Percentiles rank a stretch among this genome's conserved stretches.
Evolutionary conservation across 202 grass and related monocot genomes (phyloP).

Genomic region (Dendrocalamus latiflorus): DNA sequence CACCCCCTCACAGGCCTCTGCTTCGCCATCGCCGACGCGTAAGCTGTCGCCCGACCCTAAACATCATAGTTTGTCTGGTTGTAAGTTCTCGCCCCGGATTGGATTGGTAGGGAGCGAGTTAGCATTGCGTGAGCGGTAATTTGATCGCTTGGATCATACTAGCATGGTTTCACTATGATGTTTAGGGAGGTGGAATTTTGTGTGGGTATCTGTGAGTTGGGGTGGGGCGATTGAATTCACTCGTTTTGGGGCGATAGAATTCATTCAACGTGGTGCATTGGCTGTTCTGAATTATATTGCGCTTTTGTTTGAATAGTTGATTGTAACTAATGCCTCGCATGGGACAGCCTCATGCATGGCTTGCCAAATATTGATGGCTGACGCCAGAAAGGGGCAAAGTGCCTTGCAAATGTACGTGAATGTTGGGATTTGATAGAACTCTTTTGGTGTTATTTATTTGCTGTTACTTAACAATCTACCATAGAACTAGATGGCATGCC

Average conservation of each 20-base stretch:
- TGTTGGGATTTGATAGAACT: not conserved
- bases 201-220: not conserved
- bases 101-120: not conserved
- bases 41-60: conserved; percentile 25
- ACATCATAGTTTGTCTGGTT: not conserved
- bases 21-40: conserved; percentile 90
- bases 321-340: not conserved
- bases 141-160: not conserved
- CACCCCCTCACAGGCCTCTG: conserved; percentile 79
- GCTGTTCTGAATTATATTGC: not conserved
- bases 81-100: not conserved
- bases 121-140: not conserved
- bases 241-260: too few relatives aligned
- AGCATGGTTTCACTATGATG: not conserved
- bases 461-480: not conserved
- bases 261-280: not conserved
- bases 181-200: not conserved
- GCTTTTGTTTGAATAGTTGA: not conserved
- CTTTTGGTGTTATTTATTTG: not conserved
- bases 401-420: not conserved
- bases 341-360: not conserved
- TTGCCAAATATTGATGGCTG: not conserved
- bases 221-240: too few relatives aligned
- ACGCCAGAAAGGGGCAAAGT: not conserved
- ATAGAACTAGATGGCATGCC: not conserved